Evolutionary conservation across 768 basidiomycete species (phyloP).

Genomic region (Lactarius pseudohatsudake): DNA sequence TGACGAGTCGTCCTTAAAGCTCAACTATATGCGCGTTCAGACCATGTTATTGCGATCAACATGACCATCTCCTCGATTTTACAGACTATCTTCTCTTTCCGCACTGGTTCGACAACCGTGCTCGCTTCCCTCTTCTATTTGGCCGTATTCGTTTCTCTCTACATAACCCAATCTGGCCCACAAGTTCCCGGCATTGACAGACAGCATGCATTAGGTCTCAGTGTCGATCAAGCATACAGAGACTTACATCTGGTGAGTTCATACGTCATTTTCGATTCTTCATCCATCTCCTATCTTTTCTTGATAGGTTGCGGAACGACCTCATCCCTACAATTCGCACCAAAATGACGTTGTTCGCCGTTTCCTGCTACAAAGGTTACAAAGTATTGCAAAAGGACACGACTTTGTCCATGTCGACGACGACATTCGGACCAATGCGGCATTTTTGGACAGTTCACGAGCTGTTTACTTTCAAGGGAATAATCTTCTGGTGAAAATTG

Average conservation of each 20-base stretch:
- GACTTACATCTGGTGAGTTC: conserved; percentile 53
- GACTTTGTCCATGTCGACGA: conserved; percentile 51
- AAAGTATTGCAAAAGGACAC: conserved; percentile 43
- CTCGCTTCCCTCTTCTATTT: conserved; percentile 20
- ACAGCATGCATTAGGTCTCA: conserved; percentile 42
- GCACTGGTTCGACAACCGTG: conserved; percentile 18
- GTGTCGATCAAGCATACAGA: conserved; percentile 53
- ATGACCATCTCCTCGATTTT: conserved; percentile 10
- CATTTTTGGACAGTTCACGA: conserved; percentile 36
- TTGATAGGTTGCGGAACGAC: conserved; percentile 58
- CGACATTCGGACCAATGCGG: conserved; percentile 51
- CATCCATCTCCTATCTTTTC: conserved; percentile 1
- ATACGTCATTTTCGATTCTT: not conserved
- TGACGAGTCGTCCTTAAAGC: not conserved
- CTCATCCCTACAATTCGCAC: conserved; percentile 78
- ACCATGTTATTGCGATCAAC: not conserved
- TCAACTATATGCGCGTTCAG: not conserved
- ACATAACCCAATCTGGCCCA: conserved; percentile 16
- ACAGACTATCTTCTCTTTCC: conserved; percentile 19
- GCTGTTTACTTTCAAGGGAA: conserved; percentile 61
- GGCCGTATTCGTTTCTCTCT: conserved; percentile 20
- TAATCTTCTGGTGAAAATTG: conserved; percentile 65
- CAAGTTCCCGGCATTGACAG: conserved; percentile 35
- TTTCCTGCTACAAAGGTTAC: conserved; percentile 57
- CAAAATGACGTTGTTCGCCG: conserved; percentile 66